Conservation (phyloP, 345 rosid species). For the Kernera saxatilis region DNA sequence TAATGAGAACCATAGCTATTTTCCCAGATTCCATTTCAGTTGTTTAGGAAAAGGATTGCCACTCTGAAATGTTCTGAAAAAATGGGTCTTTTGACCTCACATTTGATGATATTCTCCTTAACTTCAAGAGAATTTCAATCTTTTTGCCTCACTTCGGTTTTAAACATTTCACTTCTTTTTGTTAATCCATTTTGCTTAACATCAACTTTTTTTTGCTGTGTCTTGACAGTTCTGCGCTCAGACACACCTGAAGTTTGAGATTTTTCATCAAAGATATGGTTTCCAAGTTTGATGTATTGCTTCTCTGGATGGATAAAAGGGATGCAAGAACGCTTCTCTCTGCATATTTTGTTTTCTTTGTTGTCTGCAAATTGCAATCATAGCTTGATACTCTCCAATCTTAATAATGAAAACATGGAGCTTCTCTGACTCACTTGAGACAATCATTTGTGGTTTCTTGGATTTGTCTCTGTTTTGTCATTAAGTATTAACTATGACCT, state of each 20-base stretch:
- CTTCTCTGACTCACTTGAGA: neutral
- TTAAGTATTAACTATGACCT: neutral
- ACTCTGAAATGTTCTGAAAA: neutral
- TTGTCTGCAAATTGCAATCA: neutral
- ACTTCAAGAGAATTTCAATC: no score
- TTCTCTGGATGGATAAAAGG: neutral
- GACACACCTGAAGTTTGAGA: constrained; percentile 17
- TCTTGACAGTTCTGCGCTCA: constrained; percentile 22
- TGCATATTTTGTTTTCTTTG: neutral
- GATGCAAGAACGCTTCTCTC: neutral
- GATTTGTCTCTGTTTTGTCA: neutral
- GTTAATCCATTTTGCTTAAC: no score
- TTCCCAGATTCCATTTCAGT: neutral
- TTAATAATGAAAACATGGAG: constrained; percentile 3
- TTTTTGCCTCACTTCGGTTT: neutral
- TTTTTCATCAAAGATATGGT: neutral
- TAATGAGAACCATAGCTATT: neutral
- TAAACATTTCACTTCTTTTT: no score
- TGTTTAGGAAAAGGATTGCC: neutral
- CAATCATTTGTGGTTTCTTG: neutral
- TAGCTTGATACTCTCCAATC: neutral
- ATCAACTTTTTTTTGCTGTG: neutral
- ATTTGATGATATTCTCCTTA: neutral
- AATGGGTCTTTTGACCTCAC: neutral
- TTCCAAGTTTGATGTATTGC: neutral